Evolutionary conservation across 805 yeast species (phyloP).

Genomic region (Lipomyces starkeyi): DNA sequence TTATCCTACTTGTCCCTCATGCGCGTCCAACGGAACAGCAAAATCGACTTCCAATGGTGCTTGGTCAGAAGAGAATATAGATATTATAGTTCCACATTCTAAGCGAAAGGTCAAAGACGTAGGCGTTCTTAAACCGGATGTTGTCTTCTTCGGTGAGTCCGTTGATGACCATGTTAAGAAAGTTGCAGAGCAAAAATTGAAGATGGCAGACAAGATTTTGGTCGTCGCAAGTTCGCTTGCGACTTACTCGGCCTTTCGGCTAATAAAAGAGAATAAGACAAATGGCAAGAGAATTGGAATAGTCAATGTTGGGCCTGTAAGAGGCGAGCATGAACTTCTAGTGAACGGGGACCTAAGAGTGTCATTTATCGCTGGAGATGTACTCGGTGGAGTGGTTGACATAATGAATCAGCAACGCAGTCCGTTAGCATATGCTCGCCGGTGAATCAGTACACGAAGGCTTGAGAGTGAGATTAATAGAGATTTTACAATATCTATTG

Average conservation of each 20-base stretch:
- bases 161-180: conserved; percentile 31
- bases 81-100: conserved; percentile 21
- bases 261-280: conserved; percentile 37
- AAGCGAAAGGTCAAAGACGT: conserved; percentile 29
- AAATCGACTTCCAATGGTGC: conserved; percentile 11
- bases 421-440: background rate
- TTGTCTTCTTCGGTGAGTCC: conserved; percentile 43
- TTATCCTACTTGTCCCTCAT: conserved; percentile 40
- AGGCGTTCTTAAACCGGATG: conserved; percentile 42
- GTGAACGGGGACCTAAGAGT: conserved; percentile 29
- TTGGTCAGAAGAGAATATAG: conserved; percentile 22
- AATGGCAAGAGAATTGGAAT: conserved; percentile 38
- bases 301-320: conserved; percentile 39
- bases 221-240: conserved; percentile 42
- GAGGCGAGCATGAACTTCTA: conserved; percentile 40
- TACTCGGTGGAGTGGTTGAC: conserved; percentile 27
- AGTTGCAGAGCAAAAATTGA: conserved; percentile 35
- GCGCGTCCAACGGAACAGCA: conserved; percentile 28
- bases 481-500: background rate
- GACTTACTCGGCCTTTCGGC: conserved; percentile 42
- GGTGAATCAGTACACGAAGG: background rate
- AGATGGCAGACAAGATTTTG: conserved; percentile 36
- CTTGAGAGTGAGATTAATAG: background rate
- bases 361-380: conserved; percentile 34
- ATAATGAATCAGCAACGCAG: conserved; percentile 6